Conservation (phyloP, 176 grass and related monocot species). For the Avena eriantha region DNA sequence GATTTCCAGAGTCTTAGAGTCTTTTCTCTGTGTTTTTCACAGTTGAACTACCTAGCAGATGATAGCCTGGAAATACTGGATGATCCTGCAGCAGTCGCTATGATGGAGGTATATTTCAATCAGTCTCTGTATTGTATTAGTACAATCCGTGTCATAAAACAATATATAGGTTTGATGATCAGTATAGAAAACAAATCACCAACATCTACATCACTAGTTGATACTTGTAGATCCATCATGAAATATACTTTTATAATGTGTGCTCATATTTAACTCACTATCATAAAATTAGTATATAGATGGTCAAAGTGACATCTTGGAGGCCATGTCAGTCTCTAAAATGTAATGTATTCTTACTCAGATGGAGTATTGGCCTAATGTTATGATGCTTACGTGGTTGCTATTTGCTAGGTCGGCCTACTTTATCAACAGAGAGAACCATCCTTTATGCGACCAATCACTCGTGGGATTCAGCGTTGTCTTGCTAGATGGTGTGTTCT, state of each 20-base stretch:
- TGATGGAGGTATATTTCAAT: constrained; percentile 75
- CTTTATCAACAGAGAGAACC: constrained; percentile 93
- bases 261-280: neutral
- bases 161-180: neutral
- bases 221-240: neutral
- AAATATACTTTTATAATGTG: neutral
- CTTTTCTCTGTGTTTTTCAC: constrained; percentile 23
- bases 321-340: neutral
- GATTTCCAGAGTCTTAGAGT: neutral
- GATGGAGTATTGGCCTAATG: constrained; percentile 29
- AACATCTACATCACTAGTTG: neutral
- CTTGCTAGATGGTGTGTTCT: constrained; percentile 84
- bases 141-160: neutral
- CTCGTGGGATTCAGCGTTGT: constrained; percentile 85
- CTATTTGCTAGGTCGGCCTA: constrained; percentile 79
- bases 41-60: constrained; percentile 95
- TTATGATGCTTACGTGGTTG: constrained; percentile 29
- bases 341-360: neutral
- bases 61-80: constrained; percentile 93
- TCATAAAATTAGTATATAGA: neutral
- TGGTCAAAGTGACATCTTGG: neutral
- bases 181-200: constrained; percentile 1
- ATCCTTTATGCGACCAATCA: constrained; percentile 83
- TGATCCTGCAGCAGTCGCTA: constrained; percentile 78
- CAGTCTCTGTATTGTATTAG: constrained; percentile 1